These are phyloP conservation scores for Podospora pseudopauciseta DNA, from an alignment of 495 filamentous ascomycete genomes.

Conservation along the genomic window DNA sequence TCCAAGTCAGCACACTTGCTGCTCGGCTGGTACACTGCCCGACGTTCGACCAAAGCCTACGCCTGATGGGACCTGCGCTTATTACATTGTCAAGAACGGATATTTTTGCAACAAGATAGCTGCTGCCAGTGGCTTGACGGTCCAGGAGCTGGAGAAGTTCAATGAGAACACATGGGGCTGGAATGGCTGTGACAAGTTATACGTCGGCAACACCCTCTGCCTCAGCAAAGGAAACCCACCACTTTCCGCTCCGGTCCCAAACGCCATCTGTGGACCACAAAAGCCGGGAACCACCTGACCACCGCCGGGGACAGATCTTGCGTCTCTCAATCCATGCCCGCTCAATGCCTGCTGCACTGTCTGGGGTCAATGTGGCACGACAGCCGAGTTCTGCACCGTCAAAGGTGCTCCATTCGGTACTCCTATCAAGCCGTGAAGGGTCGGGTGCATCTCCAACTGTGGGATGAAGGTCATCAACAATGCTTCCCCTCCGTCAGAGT, in stretches of 20 bases:
- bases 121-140: conserved; percentile 29
- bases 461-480: conserved; percentile 32
- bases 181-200: conserved; percentile 39
- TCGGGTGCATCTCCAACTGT: conserved; percentile 48
- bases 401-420: conserved; percentile 39
- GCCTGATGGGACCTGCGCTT: conserved; percentile 24
- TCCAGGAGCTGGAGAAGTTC: conserved; percentile 30
- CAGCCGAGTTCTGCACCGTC: conserved; percentile 39
- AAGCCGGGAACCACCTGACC: conserved; percentile 30
- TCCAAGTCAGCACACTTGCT: no score
- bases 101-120: conserved; percentile 31
- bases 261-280: conserved; percentile 43
- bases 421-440: not conserved
- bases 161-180: conserved; percentile 49
- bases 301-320: not conserved
- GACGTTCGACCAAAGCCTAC: no score
- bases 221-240: conserved; percentile 43
- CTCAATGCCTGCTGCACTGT: conserved; percentile 38
- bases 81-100: conserved; percentile 27
- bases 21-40: no score
- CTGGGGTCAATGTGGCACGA: conserved; percentile 50
- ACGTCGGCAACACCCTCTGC: conserved; percentile 35
- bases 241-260: conserved; percentile 36
- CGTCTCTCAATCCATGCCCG: conserved; percentile 33
- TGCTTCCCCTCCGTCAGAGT: not conserved